A percentile compares a stretch with the other conserved stretches of the same genome.
Evolutionary conservation across 805 yeast species (phyloP).

Genomic region (Priceomyces fermenticarens): DNA sequence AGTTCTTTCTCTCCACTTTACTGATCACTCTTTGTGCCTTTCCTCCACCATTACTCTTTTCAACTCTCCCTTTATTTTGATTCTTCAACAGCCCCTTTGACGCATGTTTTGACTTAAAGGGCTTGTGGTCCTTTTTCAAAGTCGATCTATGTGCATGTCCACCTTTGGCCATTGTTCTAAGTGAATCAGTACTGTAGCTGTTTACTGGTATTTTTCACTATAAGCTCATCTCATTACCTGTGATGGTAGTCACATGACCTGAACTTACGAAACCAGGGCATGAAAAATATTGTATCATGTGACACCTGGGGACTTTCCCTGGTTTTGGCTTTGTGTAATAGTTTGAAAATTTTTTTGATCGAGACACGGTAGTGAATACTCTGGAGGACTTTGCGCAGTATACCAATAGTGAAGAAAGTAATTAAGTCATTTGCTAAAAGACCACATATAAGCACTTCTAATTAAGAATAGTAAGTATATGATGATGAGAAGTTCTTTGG

Average conservation of each 20-base stretch:
- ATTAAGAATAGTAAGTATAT: slow-evolving; percentile 5
- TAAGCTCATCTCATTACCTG: slow-evolving; percentile 1
- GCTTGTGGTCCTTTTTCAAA: slow-evolving; percentile 78
- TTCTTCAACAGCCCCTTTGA: slow-evolving; percentile 85
- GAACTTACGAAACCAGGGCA: slow-evolving; percentile 11
- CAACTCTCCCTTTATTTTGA: slow-evolving; percentile 81
- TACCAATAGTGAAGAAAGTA: neutral
- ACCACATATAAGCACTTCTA: slow-evolving; percentile 3
- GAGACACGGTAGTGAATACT: slow-evolving; percentile 2
- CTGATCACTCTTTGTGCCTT: slow-evolving; percentile 40
- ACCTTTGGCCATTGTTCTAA: slow-evolving; percentile 32
- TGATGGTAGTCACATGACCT: slow-evolving; percentile 9
- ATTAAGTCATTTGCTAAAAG: neutral
- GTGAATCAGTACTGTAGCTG: neutral
- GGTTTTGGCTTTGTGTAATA: slow-evolving; percentile 11
- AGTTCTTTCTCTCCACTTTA: slow-evolving; percentile 69
- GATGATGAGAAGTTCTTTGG: too few species aligned
- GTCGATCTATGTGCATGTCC: slow-evolving; percentile 80
- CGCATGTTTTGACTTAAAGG: slow-evolving; percentile 89
- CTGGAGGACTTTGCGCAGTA: slow-evolving; percentile 1
- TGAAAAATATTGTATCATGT: neutral
- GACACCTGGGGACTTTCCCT: neutral
- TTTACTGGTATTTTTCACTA: neutral
- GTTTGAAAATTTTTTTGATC: slow-evolving; percentile 7
- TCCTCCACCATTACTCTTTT: slow-evolving; percentile 43